A percentile compares a stretch with the other conserved stretches of the same genome.
Evolutionary conservation across 192 early-diverging fungal species (phyloP).

Genomic region (Backusella tarrabulga): DNA sequence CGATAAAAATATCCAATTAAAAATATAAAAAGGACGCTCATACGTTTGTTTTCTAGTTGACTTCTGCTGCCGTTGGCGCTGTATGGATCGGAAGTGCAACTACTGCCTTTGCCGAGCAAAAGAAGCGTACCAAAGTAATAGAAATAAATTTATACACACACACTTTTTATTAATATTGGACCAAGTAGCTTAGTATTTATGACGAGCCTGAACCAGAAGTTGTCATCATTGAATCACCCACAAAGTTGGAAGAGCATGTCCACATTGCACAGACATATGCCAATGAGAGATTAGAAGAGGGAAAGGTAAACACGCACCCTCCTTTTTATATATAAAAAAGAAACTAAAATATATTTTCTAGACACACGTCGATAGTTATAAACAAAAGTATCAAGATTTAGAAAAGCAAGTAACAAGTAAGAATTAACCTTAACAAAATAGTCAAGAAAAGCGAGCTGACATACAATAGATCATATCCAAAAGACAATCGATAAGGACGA

Average conservation of each 20-base stretch:
- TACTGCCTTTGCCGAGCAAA: neutral
- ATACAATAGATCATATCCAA: constrained; percentile 28
- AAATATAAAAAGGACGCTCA: neutral
- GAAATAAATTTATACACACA: neutral
- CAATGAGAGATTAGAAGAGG: constrained; percentile 31
- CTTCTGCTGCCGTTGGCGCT: neutral
- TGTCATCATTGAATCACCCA: constrained; percentile 41
- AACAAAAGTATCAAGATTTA: constrained; percentile 13
- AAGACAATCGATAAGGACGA: constrained; percentile 39
- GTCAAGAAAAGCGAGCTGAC: neutral
- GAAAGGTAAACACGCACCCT: constrained; percentile 18
- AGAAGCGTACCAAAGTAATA: neutral
- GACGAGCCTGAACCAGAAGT: constrained; percentile 44
- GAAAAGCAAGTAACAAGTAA: constrained; percentile 27
- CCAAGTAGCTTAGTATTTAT: constrained; percentile 42
- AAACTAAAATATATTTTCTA: neutral
- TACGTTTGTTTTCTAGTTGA: neutral
- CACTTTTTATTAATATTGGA: neutral
- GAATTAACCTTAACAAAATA: too few species aligned
- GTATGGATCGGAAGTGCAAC: neutral
- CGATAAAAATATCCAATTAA: neutral
- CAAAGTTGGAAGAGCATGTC: constrained; percentile 38
- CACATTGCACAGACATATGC: constrained; percentile 34
- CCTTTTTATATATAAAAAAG: neutral
- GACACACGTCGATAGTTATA: constrained; percentile 19